Evolutionary conservation across 352 stramenopile genomes (phyloP), one percentile per base, ranked within the genome.

Genomic region (Phytophthora cactorum): DNA sequence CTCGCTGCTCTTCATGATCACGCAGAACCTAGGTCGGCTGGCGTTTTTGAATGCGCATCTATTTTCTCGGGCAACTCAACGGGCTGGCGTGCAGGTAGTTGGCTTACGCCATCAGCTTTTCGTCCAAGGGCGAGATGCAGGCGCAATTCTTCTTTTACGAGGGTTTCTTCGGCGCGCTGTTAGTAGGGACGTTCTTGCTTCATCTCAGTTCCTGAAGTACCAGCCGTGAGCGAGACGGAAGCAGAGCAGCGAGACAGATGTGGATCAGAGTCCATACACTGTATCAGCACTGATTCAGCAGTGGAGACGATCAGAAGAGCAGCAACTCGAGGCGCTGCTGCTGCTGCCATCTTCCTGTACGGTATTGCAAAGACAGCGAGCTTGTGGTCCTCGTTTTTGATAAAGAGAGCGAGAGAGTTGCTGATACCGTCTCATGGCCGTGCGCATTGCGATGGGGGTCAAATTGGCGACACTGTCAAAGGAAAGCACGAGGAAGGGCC

Each of bases 1-100:
- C 50, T 95, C 97, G 31, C 76, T 99, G 39, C 82, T 99, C 25
- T 93, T 99, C 34, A 99, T 99, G 97, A 97, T 99, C 49, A 99
- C 98, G 25, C 98, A 99, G 63, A 99, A 99, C 77, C 95, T 99
- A 66, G 97, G 95, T n/a, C 84, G 92, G 58, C 63, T 99, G 6
- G 96, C 97, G 17, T 98, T 98, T 75, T 77, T 99, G 25, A 99
- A 98, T 78, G 97, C 98, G 12, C 84, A 99, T 99, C 70, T 97
- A 98, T 70, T 98, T 98, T n/a, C 75, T 95, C 90, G 7, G 95
- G 95, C 53, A 99, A 98, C 66, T 99, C 52, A 99, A 99, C 66
- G 91, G 97, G 63, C 94, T 98, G 62, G 95, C 86, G 43, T 95
- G 75, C 41, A 81, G 89, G 31, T 81, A 93, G 61, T 76, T 98